Conservation (phyloP, 176 grass and related monocot genomes). For the Microstegium vimineum region DNA sequence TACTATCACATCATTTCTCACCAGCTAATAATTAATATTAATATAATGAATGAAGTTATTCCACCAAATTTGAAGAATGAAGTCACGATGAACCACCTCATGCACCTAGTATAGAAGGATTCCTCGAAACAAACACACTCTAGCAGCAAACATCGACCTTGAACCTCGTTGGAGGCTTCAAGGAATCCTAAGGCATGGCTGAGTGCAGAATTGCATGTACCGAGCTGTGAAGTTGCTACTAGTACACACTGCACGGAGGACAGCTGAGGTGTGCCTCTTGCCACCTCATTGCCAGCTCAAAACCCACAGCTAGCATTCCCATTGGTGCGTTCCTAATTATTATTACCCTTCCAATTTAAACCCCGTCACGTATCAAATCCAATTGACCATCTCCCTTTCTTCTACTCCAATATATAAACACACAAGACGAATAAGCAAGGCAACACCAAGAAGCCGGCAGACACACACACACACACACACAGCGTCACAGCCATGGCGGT, state of each 20-base stretch:
- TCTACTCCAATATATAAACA: not conserved
- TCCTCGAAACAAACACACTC: no score
- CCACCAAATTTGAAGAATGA: no score
- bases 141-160: no score
- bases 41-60: no score
- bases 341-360: not conserved
- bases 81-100: no score
- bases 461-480: not conserved
- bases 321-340: not conserved
- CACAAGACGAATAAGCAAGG: not conserved
- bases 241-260: not conserved
- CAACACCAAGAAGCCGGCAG: not conserved
- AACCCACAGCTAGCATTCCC: not conserved
- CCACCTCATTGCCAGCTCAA: not conserved
- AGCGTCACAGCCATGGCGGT: conserved; percentile 26
- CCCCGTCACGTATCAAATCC: not conserved
- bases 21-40: no score
- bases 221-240: not conserved
- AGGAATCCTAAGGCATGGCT: not conserved
- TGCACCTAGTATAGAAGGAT: no score
- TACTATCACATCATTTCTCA: no score
- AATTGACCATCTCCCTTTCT: not conserved
- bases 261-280: not conserved
- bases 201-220: not conserved
- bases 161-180: no score